These are phyloP conservation scores for Picea engelmannii DNA, from an alignment of 83 land plant species.

Conservation along the genomic window DNA sequence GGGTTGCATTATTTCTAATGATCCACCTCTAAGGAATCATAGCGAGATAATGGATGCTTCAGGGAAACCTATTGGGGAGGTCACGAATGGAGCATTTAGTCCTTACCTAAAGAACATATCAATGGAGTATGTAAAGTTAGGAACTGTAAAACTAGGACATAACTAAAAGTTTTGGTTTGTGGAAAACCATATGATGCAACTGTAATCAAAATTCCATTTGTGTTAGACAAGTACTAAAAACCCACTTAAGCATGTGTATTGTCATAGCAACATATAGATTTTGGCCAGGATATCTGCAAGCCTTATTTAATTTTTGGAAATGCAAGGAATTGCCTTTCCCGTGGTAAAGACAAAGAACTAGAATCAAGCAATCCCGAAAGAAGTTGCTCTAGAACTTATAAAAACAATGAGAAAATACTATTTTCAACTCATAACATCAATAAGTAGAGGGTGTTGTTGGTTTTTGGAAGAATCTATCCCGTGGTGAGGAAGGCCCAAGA, in stretches of 20 bases:
- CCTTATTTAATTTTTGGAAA: too few species aligned
- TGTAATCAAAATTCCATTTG: constrained; percentile 93
- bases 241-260: constrained; percentile 16
- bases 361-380: too few species aligned
- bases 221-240: constrained; percentile 89
- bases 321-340: too few species aligned
- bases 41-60: constrained; percentile 66
- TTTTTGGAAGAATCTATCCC: too few species aligned
- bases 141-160: constrained; percentile 86
- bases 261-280: too few species aligned
- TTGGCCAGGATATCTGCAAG: too few species aligned
- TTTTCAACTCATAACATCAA: too few species aligned
- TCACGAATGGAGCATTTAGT: constrained; percentile 97
- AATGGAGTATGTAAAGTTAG: constrained; percentile 93
- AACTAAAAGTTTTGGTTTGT: constrained; percentile 68
- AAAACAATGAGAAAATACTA: too few species aligned
- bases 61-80: constrained; percentile 80
- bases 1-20: constrained; percentile 62
- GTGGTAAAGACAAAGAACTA: too few species aligned
- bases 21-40: constrained; percentile 90
- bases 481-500: too few species aligned
- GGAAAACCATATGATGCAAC: constrained; percentile 80
- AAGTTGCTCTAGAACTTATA: too few species aligned
- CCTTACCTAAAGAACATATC: constrained; percentile 97
- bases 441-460: too few species aligned